Evolutionary conservation across 139 green algal species (phyloP), one percentile per base, ranked within the genome.

Genomic region (Micractinium conductrix): DNA sequence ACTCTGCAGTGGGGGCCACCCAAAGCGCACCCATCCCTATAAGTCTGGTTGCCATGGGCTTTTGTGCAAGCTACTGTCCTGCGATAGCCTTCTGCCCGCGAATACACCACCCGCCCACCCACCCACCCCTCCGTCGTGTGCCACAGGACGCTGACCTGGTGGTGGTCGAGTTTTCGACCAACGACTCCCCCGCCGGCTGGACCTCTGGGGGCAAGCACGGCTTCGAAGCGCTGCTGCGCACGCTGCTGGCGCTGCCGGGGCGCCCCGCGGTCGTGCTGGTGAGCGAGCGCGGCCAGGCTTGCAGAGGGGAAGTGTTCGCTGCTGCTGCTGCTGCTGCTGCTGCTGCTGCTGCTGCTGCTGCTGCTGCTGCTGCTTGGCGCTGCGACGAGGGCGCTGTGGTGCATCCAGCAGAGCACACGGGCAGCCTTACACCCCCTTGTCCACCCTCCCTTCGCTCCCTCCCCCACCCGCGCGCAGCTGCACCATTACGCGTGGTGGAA

Each of bases 191-290:
- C 10, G 22, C 76, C 8, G 30, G 8, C 28, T 82, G 45, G 53
- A 30, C 28, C 28, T 72, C 76, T 28, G 35, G 26, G 0, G 40
- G 35, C 22, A 65, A 65, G 38, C 22, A 26, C 38, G 37, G 17
- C 24, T 82, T 55, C 43, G 76, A 82, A 42, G 76, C n/a, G 33
- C 53, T 82, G 58, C 40, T 82, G 24, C 76, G 76, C 58, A 38
- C 21, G 55, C 76, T 82, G 55, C 76, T 82, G 76, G 76, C 24
- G 58, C 55, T 70, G 26, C 55, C 55, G 14, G 35, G 58, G 38
- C 37, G 17, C 26, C 76, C 76, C 38, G 76, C 76, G 0, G 55
- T 82, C 26, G 55, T 82, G 55, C 76, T 82, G 76, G 65, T 71
- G 63, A 58, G 48, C 12, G 48, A 58, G 48, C 48, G 14, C 28